Percentiles rank a stretch among this genome's conserved stretches.
phyloP scores from a whole-genome alignment of 1,284 basidiomycete genomes.

The Xerocomus amazonicus region DNA sequence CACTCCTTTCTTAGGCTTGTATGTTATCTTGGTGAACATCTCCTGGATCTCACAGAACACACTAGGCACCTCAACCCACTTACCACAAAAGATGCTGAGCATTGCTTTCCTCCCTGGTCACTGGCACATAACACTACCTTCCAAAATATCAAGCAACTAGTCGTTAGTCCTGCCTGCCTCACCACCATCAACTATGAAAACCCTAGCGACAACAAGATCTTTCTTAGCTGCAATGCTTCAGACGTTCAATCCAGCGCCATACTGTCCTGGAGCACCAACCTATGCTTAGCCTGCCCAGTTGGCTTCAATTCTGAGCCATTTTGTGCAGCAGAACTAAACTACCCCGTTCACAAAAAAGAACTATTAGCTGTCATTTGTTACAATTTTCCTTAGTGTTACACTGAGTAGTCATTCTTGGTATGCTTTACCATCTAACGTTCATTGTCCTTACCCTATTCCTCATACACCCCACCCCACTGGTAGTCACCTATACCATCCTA shows the following conservation, averaged over 20 bases:
- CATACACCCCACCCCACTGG: too few species aligned
- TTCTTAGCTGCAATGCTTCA: constrained; percentile 37
- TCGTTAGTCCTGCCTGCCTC: constrained; percentile 17
- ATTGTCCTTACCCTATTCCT: too few species aligned
- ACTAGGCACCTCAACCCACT: neutral
- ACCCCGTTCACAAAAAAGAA: constrained; percentile 38
- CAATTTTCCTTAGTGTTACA: too few species aligned
- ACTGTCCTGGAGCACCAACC: constrained; percentile 30
- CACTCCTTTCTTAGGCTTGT: constrained; percentile 37
- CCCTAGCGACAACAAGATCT: constrained; percentile 32
- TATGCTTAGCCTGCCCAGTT: constrained; percentile 31
- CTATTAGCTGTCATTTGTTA: too few species aligned
- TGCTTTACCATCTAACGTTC: too few species aligned
- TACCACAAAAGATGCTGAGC: neutral
- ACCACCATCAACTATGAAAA: constrained; percentile 30
- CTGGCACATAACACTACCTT: neutral
- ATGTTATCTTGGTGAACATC: constrained; percentile 26
- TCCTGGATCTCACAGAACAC: too few species aligned
- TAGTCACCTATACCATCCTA: too few species aligned
- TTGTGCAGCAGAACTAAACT: constrained; percentile 33
- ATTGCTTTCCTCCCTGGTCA: neutral
- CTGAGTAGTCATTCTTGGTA: too few species aligned
- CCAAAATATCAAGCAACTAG: constrained; percentile 37
- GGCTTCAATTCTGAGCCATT: constrained; percentile 34
- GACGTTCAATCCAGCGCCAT: constrained; percentile 33